Evolutionary conservation across 495 filamentous ascomycete genomes (phyloP).

Genomic region (Rhizodiscina lignyota): DNA sequence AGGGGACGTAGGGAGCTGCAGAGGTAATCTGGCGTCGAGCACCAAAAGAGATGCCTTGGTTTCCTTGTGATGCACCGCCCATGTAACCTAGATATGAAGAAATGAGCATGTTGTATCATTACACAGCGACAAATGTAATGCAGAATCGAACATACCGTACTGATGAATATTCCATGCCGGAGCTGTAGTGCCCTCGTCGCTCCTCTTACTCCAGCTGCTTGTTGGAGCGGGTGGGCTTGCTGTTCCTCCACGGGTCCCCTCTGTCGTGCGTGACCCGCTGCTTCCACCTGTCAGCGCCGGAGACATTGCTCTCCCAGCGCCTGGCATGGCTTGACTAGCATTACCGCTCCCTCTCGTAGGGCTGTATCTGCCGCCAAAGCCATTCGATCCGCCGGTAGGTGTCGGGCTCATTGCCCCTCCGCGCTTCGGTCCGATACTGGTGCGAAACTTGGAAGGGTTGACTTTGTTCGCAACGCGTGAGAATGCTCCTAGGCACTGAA

Average conservation of each 20-base stretch:
- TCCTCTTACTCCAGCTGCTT: constrained; percentile 82
- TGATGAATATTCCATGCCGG: constrained; percentile 99
- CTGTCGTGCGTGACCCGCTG: constrained; percentile 17
- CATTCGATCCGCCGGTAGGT: constrained; percentile 35
- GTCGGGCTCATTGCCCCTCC: constrained; percentile 48
- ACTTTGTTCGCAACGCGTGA: constrained; percentile 69
- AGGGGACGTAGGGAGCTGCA: constrained; percentile 61
- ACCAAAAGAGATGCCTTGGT: constrained; percentile 85
- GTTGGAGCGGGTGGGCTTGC: constrained; percentile 31
- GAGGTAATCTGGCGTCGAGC: constrained; percentile 83
- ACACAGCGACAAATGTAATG: background rate
- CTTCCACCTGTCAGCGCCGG: constrained; percentile 36
- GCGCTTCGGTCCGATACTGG: constrained; percentile 51
- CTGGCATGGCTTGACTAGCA: constrained; percentile 40
- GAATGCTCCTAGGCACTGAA: constrained; percentile 86
- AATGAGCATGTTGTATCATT: background rate
- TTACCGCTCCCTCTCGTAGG: constrained; percentile 42
- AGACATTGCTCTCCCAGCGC: constrained; percentile 25
- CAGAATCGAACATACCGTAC: constrained; percentile 33
- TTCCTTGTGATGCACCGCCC: constrained; percentile 93
- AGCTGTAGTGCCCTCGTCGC: constrained; percentile 59
- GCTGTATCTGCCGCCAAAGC: constrained; percentile 5
- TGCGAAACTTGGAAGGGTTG: constrained; percentile 55
- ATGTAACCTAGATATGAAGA: constrained; percentile 49
- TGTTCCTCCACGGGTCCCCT: constrained; percentile 9